phyloP scores from a whole-genome alignment of 257 asterid species.

The Solanum peruvianum region DNA sequence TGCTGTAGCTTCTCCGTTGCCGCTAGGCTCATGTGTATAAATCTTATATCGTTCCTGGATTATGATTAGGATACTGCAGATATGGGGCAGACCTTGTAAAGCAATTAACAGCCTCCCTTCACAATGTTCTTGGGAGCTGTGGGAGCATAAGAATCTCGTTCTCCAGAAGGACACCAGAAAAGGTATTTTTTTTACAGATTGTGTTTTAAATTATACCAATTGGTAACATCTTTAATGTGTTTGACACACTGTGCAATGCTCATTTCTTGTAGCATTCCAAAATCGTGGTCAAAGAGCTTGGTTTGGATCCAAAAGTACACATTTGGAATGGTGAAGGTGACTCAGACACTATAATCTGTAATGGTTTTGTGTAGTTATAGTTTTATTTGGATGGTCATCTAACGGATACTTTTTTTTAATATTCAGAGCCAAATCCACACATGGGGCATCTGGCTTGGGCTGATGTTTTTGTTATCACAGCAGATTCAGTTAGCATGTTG shows the following conservation, averaged over 20 bases:
- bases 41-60: neutral
- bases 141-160: slow-evolving; percentile 88
- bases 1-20: neutral
- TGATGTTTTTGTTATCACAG: slow-evolving; percentile 76
- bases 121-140: slow-evolving; percentile 71
- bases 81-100: slow-evolving; percentile 81
- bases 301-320: slow-evolving; percentile 57
- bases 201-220: neutral
- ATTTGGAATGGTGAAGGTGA: slow-evolving; percentile 97
- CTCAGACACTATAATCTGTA: neutral
- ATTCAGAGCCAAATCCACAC: slow-evolving; percentile 86
- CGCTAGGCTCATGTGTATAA: neutral
- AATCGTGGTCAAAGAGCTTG: slow-evolving; percentile 61
- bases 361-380: neutral
- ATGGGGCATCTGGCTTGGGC: slow-evolving; percentile 99
- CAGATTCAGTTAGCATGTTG: slow-evolving; percentile 93
- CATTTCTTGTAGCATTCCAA: slow-evolving; percentile 37
- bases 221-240: neutral
- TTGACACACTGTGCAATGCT: neutral
- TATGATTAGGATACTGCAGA: slow-evolving; percentile 68
- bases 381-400: slow-evolving; percentile 6
- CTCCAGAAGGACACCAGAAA: slow-evolving; percentile 88
- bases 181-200: slow-evolving; percentile 28
- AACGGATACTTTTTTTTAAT: slow-evolving; percentile 1
- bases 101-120: slow-evolving; percentile 63